These are phyloP conservation scores for Yamadazyma takamatsuzukensis DNA, from an alignment of 805 yeast genomes.

Conservation along the genomic window DNA sequence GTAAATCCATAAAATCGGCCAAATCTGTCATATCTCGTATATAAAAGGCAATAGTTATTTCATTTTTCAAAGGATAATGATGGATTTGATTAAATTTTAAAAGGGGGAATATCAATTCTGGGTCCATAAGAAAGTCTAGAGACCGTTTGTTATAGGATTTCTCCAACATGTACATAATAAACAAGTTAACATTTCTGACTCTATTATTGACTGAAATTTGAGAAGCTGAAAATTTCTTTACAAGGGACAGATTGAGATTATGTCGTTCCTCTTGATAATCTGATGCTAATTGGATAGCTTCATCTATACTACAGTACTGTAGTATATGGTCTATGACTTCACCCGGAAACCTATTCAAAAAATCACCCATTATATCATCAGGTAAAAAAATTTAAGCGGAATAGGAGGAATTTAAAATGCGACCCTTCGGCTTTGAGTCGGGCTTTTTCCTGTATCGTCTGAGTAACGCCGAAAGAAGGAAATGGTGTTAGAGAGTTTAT, in stretches of 20 bases:
- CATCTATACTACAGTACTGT: slow-evolving; percentile 5
- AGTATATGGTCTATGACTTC: slow-evolving; percentile 8
- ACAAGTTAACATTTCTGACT: slow-evolving; percentile 10
- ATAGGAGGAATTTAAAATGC: no score
- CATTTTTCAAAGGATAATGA: slow-evolving; percentile 1
- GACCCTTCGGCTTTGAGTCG: no score
- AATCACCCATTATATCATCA: not conserved
- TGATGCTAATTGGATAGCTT: slow-evolving; percentile 1
- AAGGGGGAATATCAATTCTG: slow-evolving; percentile 4
- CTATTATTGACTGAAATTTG: slow-evolving; percentile 12
- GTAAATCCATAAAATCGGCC: slow-evolving; percentile 7
- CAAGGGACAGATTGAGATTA: no score
- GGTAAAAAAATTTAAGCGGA: no score
- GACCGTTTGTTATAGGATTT: slow-evolving; percentile 11
- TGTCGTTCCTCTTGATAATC: not conserved
- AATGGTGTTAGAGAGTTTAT: no score
- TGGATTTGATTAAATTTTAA: slow-evolving; percentile 4
- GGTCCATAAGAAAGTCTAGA: slow-evolving; percentile 6
- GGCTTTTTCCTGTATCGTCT: no score
- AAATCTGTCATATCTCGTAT: slow-evolving; percentile 15
- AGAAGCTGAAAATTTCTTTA: not conserved
- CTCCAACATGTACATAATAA: slow-evolving; percentile 16
- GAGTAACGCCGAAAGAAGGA: no score
- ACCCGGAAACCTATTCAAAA: slow-evolving; percentile 6
- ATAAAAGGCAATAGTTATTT: slow-evolving; percentile 15